These are phyloP conservation scores for Ceratobasidium papillatum DNA, from an alignment of 1,284 basidiomycete species.

Conservation along the genomic window DNA sequence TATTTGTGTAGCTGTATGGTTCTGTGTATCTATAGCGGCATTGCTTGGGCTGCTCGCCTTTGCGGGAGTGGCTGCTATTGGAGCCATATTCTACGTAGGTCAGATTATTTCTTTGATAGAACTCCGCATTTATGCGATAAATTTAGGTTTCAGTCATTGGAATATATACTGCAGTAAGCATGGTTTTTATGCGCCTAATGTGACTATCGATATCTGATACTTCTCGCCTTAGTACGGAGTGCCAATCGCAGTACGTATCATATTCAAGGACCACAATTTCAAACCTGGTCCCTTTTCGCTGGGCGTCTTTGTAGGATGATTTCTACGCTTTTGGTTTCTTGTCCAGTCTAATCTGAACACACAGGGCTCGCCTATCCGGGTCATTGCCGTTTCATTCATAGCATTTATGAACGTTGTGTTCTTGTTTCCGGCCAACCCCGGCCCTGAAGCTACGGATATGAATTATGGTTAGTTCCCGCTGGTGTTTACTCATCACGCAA, in stretches of 20 bases:
- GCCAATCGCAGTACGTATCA: slow-evolving; percentile 51
- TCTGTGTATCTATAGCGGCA: slow-evolving; percentile 49
- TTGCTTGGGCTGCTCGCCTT: slow-evolving; percentile 69
- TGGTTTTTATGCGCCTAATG: too few species aligned
- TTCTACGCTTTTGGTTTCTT: not conserved
- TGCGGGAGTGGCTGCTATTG: slow-evolving; percentile 69
- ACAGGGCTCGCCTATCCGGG: slow-evolving; percentile 48
- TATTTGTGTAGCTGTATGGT: not conserved
- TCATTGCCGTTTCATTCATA: slow-evolving; percentile 49
- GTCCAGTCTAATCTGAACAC: not conserved
- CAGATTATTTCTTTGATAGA: not conserved
- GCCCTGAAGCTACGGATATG: slow-evolving; percentile 61
- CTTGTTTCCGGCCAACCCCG: slow-evolving; percentile 48
- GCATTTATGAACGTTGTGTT: slow-evolving; percentile 47
- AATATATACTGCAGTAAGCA: slow-evolving; percentile 40
- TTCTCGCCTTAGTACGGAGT: slow-evolving; percentile 58
- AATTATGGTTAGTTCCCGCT: slow-evolving; percentile 59
- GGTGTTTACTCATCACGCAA: not conserved
- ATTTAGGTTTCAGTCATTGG: slow-evolving; percentile 41
- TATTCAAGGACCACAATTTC: slow-evolving; percentile 52
- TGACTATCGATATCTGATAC: too few species aligned
- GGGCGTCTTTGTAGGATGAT: slow-evolving; percentile 62
- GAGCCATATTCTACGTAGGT: slow-evolving; percentile 64
- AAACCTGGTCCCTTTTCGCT: slow-evolving; percentile 72
- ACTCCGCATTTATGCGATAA: not conserved